Conservation (phyloP, 306 rosid genomes). For the Senna tora region DNA sequence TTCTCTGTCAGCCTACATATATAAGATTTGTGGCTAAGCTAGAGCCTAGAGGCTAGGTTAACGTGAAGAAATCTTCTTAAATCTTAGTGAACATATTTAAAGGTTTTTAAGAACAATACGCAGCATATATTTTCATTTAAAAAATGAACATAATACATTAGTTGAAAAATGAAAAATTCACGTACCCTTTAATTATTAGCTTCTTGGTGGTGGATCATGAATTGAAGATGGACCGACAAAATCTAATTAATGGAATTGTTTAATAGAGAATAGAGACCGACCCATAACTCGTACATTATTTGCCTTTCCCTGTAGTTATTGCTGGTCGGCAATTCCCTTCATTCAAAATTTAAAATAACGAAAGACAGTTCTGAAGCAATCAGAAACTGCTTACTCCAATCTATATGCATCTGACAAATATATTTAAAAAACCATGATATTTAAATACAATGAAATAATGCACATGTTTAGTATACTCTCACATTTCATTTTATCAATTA, state of each 20-base stretch:
- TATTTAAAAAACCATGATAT: not conserved
- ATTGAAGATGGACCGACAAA: constrained; percentile 43
- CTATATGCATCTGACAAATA: not conserved
- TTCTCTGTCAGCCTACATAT: too few relatives aligned
- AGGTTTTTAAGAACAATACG: too few relatives aligned
- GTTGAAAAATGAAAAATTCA: too few relatives aligned
- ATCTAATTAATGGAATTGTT: constrained; percentile 18
- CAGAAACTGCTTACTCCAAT: constrained; percentile 28
- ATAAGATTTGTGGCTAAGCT: too few relatives aligned
- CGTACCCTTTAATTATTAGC: too few relatives aligned
- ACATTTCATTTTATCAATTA: too few relatives aligned
- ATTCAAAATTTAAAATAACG: not conserved
- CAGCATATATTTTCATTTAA: too few relatives aligned
- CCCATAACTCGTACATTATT: constrained; percentile 39
- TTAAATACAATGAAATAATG: constrained; percentile 20
- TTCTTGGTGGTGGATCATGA: not conserved
- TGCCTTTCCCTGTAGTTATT: constrained; percentile 41
- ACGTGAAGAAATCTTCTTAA: too few relatives aligned
- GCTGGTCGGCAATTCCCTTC: constrained; percentile 40
- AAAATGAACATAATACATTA: too few relatives aligned
- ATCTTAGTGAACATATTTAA: too few relatives aligned
- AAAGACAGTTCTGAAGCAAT: constrained; percentile 19
- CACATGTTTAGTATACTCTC: not conserved
- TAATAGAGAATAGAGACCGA: constrained; percentile 29
- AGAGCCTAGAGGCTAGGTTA: too few relatives aligned